Evolutionary conservation across 805 yeast genomes (phyloP), one percentile per base, ranked within the genome.

Genomic region (Wickerhamiella sorbophila): DNA sequence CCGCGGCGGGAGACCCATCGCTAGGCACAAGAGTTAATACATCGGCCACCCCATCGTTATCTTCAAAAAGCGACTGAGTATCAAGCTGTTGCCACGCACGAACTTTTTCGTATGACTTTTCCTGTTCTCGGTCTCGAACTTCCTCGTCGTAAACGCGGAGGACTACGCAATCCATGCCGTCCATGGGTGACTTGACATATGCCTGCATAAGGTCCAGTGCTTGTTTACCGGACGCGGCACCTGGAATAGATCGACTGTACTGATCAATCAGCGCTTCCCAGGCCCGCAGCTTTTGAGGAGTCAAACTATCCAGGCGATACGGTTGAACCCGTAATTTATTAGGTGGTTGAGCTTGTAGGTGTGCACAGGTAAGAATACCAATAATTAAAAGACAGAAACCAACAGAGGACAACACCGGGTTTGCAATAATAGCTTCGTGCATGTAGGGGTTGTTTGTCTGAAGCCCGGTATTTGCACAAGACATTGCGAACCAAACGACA

Each of bases 51-150:
- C 43, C 38, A 29, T 42, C 44, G 20, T 40, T 48, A 20, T 44
- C 39, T 2, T 46, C 46, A 18, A 52, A 48, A 21, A 55, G 49
- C 15, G 44, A 44, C 35, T 47, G 53, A 39, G 44, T 43, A 31
- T 60, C 64, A n/a, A 60, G 52, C 19, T 45, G 43, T 20, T 51
- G 48, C 63, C 63, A 57, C 4, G 59, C 61, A 17, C 52, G 42
- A 31, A 55, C 52, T 39, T 46, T 47, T 32, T 58, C 60, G 20
- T 56, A 54, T 2, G 54, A 44, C 36, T 44, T 42, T 9, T 31
- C 32, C 17, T 31, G 33, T 8, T 39, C 38, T n/a, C 26, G 15
- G 29, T n/a, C 19, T 5, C 18, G 18, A 12, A 35, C 38, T 14
- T 44, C 34, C 4, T 52, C 54, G 38, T 54, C 57, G 40, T 48